Conservation (phyloP, 495 filamentous ascomycete species). For the Penicillium paradoxum region DNA sequence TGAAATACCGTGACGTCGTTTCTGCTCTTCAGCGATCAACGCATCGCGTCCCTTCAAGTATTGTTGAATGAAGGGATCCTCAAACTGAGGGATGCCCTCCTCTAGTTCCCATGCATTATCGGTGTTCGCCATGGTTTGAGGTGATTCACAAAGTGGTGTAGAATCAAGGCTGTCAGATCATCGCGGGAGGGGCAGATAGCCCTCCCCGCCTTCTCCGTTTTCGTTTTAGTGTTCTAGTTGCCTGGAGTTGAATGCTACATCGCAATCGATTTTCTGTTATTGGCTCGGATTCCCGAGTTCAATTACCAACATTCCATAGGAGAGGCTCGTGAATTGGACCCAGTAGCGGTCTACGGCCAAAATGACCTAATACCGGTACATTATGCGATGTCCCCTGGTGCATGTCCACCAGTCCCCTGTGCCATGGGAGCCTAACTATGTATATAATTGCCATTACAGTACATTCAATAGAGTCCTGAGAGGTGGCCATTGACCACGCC, state of each 20-base stretch:
- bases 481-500: no score
- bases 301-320: no score
- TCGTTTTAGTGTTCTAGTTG: neutral
- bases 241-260: neutral
- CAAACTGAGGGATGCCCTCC: constrained; percentile 47
- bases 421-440: no score
- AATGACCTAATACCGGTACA: no score
- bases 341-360: no score
- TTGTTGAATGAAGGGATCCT: constrained; percentile 71
- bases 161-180: neutral
- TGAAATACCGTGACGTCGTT: constrained; percentile 66
- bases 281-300: neutral
- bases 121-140: constrained; percentile 18
- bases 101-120: constrained; percentile 44
- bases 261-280: neutral
- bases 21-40: constrained; percentile 73
- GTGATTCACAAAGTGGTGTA: neutral
- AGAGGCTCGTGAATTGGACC: no score
- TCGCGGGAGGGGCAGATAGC: constrained; percentile 3
- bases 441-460: no score
- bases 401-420: no score
- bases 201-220: constrained; percentile 6
- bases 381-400: no score
- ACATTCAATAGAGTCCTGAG: no score
- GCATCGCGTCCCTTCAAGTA: constrained; percentile 73